Base-by-base conservation (phyloP, 257 asterid species). In the Gentiana macrophylla region DNA sequence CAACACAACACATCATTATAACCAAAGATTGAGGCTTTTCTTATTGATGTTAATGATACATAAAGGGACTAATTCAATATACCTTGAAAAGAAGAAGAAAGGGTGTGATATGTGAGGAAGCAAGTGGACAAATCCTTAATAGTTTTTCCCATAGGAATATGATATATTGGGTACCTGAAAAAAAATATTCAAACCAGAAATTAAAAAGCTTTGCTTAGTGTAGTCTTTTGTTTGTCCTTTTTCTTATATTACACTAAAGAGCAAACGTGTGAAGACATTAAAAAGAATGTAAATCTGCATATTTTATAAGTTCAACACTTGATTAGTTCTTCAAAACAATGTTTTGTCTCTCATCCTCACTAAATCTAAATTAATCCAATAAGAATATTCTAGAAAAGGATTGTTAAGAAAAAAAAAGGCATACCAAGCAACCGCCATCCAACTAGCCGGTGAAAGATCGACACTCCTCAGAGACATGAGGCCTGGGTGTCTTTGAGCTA, bases 11-110 rank as follows among this genome's bases (percentile, higher is more conserved):
- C 34, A 5, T 1, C 7, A 52, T 52, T 47, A 41, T 41, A 10
- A 41, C 9, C 46, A 41, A 41, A 10, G 9, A 3, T 41, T 41
- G 8, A 41, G 46, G 6, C 46, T 41, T 41, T 41, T 5, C 46
- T 41, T 41, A 41, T 41, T 41, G 9, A 41, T 41, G 46, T 35
- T 13, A 49, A 62, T 50, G 45, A 62, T 37, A 32, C 33, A 0
- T 9, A 32, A 11, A 8, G 11, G 43, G 46, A 55, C 12, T 1
- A 38, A 46, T 24, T 24, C 35, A 4, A 35, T 46, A 6, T 60
- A 78, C 84, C 84, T 70, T 78, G 81, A 61, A 78, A 78, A 52
- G 84, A 74, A 24, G 84, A 74, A 44, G 84, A 78, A 55, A 78
- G 78, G 55, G 81, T 78, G 70, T 78, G 84, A 63, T 71, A 78